Evolutionary conservation across 441 rosid genomes (phyloP), one percentile per base, ranked within the genome.

Genomic region (Corymbia citriodora): DNA sequence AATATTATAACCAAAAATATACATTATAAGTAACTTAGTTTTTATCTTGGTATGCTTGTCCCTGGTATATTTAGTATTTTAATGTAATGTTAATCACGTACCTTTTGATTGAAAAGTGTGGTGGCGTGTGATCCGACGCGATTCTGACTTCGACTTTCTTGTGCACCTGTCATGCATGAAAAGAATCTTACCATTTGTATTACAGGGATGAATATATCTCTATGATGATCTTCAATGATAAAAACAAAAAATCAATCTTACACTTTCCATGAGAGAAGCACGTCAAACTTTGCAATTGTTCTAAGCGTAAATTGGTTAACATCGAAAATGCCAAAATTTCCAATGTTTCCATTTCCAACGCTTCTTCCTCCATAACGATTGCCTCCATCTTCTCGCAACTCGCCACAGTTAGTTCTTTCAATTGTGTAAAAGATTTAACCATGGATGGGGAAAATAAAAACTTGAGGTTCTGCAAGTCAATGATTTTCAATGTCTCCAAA

Each of bases 81-180:
- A 1, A 55, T 0, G 2, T 55, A 55, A 55, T 19, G 9, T 19
- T 55, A 55, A 55, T 19, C 1, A 55, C 0, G 1, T 55, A 55
- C 59, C 59, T 55, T 25, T 1, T 19, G 59, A 55, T 55, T 55
- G 25, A 19, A 55, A 4, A 55, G 59, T 1, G 0, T 0, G 3
- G 25, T 55, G 4, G 25, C 59, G 0, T 0, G 8, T 55, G 59
- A 55, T 3, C 0, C 19, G 0, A 19, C 2, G 0, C 10, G 0
- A 55, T 55, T 23, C 1, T 19, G 59, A 55, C 59, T 55, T 55
- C 0, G 1, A 19, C 10, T 19, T 55, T 55, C 59, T 55, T 0
- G 10, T 55, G 2, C 25, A 55, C 59, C 59, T 55, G 8, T 55
- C 59, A 55, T 55, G 59, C 23, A 55, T 19, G 1, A 55, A 55